phyloP scores from a whole-genome alignment of 768 basidiomycete species.

The Lentinula sp. region DNA sequence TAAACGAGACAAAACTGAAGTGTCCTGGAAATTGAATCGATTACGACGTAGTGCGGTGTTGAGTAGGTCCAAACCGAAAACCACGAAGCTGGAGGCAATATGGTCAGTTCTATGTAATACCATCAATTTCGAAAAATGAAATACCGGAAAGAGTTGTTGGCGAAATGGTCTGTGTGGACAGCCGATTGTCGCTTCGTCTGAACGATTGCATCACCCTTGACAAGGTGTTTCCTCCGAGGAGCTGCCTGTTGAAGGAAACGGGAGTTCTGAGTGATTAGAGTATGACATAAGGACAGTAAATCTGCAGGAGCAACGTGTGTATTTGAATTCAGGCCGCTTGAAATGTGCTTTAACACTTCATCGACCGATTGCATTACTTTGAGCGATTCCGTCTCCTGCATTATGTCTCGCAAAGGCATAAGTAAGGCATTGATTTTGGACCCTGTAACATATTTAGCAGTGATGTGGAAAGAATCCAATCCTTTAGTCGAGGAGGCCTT shows the following conservation, averaged over 20 bases:
- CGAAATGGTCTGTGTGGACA: constrained; percentile 60
- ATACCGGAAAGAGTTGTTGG: constrained; percentile 84
- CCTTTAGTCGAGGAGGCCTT: constrained; percentile 76
- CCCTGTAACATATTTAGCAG: constrained; percentile 77
- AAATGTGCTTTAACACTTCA: constrained; percentile 79
- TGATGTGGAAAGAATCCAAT: constrained; percentile 77
- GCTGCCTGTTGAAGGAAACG: constrained; percentile 68
- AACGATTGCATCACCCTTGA: constrained; percentile 59
- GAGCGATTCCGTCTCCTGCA: constrained; percentile 77
- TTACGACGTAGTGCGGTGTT: constrained; percentile 81
- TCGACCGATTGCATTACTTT: constrained; percentile 83
- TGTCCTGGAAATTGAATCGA: constrained; percentile 79
- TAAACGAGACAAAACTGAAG: constrained; percentile 69
- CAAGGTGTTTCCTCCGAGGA: constrained; percentile 26
- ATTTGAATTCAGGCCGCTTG: constrained; percentile 83
- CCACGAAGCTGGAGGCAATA: constrained; percentile 58
- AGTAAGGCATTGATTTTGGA: constrained; percentile 70
- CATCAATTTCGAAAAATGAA: constrained; percentile 12
- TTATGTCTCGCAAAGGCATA: constrained; percentile 72
- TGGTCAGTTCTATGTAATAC: background rate
- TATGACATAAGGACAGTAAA: constrained; percentile 78
- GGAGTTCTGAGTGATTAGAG: constrained; percentile 87
- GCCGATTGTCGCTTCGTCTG: constrained; percentile 67
- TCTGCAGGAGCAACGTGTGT: constrained; percentile 60
- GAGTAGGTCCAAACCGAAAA: constrained; percentile 89